Conservation (phyloP, 2,329 filamentous ascomycete genomes). For the Coniochaeta ligniaria region DNA sequence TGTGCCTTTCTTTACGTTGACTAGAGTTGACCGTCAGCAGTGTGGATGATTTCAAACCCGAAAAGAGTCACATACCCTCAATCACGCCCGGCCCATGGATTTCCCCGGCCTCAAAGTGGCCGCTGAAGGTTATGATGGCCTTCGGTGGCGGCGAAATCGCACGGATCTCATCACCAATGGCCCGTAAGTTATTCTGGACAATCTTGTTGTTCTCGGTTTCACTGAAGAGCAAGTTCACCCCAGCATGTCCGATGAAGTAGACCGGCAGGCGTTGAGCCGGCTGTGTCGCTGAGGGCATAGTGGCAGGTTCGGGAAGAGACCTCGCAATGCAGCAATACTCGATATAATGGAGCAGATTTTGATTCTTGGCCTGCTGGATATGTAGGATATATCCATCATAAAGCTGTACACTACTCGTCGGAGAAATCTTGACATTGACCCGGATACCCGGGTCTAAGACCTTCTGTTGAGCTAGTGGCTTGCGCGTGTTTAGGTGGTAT, state of each 20-base stretch:
- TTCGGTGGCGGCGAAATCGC: constrained; percentile 12
- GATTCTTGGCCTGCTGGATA: neutral
- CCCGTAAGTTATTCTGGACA: constrained; percentile 14
- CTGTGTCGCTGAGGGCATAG: constrained; percentile 11
- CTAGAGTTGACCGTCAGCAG: constrained; percentile 2
- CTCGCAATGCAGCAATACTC: neutral
- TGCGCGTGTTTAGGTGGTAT: neutral
- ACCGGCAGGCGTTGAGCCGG: constrained; percentile 11
- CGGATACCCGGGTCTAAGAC: too few species aligned
- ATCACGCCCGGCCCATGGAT: constrained; percentile 14
- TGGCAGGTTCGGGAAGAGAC: neutral
- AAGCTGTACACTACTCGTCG: neutral
- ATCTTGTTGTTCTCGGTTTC: constrained; percentile 9
- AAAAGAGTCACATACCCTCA: constrained; percentile 4
- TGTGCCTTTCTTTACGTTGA: constrained; percentile 14
- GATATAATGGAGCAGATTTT: neutral
- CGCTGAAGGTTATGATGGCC: constrained; percentile 14
- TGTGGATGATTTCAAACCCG: neutral
- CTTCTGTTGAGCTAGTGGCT: neutral
- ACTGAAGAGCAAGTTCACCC: constrained; percentile 11
- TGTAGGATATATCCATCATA: neutral
- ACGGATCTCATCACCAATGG: constrained; percentile 12
- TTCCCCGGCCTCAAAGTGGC: constrained; percentile 15
- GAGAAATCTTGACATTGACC: neutral
- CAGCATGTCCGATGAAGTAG: constrained; percentile 15